Conservation (phyloP, 768 basidiomycete species). For the Leccinellum albellum region DNA sequence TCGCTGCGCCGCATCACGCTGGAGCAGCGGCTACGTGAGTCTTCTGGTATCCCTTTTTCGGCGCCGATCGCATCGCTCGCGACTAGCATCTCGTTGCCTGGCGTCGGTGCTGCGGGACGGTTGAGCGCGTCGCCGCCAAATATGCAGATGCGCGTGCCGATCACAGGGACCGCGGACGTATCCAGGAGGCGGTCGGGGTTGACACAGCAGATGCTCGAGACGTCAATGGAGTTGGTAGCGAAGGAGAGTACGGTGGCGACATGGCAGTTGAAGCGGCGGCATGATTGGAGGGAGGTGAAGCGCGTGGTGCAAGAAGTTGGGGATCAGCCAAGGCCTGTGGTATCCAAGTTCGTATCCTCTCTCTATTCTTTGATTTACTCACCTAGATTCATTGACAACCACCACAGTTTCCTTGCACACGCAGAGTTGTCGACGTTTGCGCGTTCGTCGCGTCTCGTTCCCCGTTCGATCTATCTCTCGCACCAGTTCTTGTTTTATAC, state of each 20-base stretch:
- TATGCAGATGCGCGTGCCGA: slow-evolving; percentile 12
- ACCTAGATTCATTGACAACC: neutral
- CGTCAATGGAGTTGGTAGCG: slow-evolving; percentile 34
- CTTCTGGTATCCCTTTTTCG: slow-evolving; percentile 20
- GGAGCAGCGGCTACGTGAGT: slow-evolving; percentile 33
- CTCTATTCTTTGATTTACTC: neutral
- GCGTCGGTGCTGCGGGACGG: slow-evolving; percentile 42
- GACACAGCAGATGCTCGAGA: slow-evolving; percentile 34
- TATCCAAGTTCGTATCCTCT: slow-evolving; percentile 14
- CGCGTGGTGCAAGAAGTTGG: slow-evolving; percentile 14
- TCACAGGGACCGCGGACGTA: slow-evolving; percentile 23
- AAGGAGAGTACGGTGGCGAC: slow-evolving; percentile 50
- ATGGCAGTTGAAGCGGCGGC: slow-evolving; percentile 56
- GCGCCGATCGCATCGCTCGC: slow-evolving; percentile 33
- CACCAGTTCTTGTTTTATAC: slow-evolving; percentile 83
- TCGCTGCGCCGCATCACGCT: slow-evolving; percentile 52
- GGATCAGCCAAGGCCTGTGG: slow-evolving; percentile 2
- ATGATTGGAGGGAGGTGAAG: slow-evolving; percentile 53
- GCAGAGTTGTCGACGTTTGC: slow-evolving; percentile 81
- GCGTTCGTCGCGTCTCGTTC: slow-evolving; percentile 53
- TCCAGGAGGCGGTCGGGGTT: slow-evolving; percentile 30
- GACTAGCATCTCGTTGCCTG: slow-evolving; percentile 62
- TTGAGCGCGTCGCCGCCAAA: slow-evolving; percentile 27
- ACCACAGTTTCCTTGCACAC: slow-evolving; percentile 53
- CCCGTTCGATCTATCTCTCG: slow-evolving; percentile 75